Evolutionary conservation across 768 basidiomycete genomes (phyloP), one percentile per base, ranked within the genome.

Genomic region (Plicaturopsis crispa): DNA sequence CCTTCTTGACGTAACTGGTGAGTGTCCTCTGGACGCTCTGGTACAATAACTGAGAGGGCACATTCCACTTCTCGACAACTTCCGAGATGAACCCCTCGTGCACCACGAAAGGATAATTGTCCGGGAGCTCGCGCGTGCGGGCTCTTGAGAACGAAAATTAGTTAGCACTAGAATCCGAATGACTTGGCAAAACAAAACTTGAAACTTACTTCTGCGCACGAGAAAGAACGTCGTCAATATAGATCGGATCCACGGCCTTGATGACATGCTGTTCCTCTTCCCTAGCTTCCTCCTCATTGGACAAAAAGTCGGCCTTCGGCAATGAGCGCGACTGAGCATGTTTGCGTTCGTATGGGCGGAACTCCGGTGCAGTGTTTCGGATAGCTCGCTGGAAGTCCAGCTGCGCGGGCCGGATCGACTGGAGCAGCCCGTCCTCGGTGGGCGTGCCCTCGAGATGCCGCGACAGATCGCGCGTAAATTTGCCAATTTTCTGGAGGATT

Each of bases 81-180:
- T 54, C 40, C 2, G 48, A 38, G 36, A 86, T 79, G 42, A 71
- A 79, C 0, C 54, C 49, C 7, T 64, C 53, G 34, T 76, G 72
- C 0, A 85, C 76, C 0, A 76, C 60, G 42, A 78, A 84, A 0
- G 83, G 82, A 42, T 75, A 80, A 42, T 71, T 69, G 11, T 73
- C 78, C 0, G 82, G 83, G 0, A 86, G 66, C 47, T 86, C 83
- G 1, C 85, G 73, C 1, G 82, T 79, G 3, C 78, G 69, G 1
- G 84, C 73, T 16, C 85, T 87, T 40, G 10, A 28, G 22, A 36
- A 30, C 12, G 19, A 36, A 21, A 23, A 24, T 38, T 6, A 36
- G 32, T 6, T 12, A 36, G 5, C 7, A 5, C 1, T 28, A 30
- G 6, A 17, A 20, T 11, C 3, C 14, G 42, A n/a, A 24, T 18